Evolutionary conservation across 1,284 basidiomycete genomes (phyloP), one percentile per base, ranked within the genome.

Genomic region (Trichosporon coremiiforme): DNA sequence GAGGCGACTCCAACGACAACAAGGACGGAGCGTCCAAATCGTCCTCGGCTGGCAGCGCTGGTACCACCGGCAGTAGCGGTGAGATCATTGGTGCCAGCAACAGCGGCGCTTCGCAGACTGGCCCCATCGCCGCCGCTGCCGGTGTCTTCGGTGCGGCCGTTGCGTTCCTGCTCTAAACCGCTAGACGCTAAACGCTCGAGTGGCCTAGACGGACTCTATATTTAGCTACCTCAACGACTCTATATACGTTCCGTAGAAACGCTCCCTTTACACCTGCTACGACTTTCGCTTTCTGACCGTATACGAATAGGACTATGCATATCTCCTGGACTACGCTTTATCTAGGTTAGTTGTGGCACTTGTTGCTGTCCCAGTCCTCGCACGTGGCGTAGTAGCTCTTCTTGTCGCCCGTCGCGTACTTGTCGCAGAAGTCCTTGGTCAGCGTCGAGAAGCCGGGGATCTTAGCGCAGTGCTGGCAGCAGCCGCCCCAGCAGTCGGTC

Each of bases 81-180:
- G 57, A 60, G 15, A n/a, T 60, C 57, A 35, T 60, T 5, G 57
- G 57, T 25, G 29, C 15, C 15, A 29, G 53, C 25, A 33, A 33
- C 57, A 60, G 29, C 31, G 17, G 57, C 22, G 57, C 29, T 9
- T 20, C 31, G 3, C 29, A n/a, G 15, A 35, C 12, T 25, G 57
- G 13, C 10, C 31, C 57, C 17, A 2, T 60, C 6, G 57, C 29
- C 5, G 57, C 20, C 50, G n/a, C 64, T 25, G 62, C 36, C 2
- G 66, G 36, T 15, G 36, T 50, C 10, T 4, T 70, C 33, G 62
- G 22, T 13, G 69, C 47, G 4, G 69, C 33, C 20, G 4, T 67
- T 2, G 65, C 66, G 17, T 17, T 70, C 31, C 47, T 70, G 9
- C 62, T 70, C 29, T 70, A 53, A 64, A 20, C 10, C 1, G 6